A percentile compares a stretch with the other conserved stretches of the same genome.
These are phyloP conservation scores for Letharia columbiana DNA, from an alignment of 495 filamentous ascomycete genomes.

Conservation along the genomic window DNA sequence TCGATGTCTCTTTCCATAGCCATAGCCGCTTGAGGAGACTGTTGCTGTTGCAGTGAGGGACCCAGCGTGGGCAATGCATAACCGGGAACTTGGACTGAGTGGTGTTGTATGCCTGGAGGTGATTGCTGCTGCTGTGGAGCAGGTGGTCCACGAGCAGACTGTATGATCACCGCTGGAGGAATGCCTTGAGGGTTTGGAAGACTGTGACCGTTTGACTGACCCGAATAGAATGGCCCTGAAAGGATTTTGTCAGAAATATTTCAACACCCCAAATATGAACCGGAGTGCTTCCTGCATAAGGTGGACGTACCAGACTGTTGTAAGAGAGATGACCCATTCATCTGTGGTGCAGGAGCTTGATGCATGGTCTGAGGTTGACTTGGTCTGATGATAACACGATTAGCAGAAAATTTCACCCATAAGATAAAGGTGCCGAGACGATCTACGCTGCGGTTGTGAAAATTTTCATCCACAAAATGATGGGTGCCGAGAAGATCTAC, in stretches of 20 bases:
- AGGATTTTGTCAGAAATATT: neutral
- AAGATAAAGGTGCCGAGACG: neutral
- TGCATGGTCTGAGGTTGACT: conserved; percentile 28
- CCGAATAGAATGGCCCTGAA: conserved; percentile 27
- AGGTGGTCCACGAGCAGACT: conserved; percentile 29
- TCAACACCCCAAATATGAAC: neutral
- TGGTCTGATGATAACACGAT: conserved; percentile 22
- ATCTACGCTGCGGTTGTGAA: neutral
- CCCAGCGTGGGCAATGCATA: conserved; percentile 47
- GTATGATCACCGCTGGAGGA: conserved; percentile 34
- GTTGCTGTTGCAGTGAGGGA: conserved; percentile 42
- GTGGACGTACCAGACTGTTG: conserved; percentile 38
- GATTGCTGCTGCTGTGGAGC: conserved; percentile 46
- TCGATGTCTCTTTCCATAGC: conserved; percentile 45
- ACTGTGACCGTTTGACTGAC: conserved; percentile 42
- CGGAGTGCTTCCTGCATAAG: conserved; percentile 24
- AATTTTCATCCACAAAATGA: neutral
- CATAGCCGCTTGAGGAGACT: conserved; percentile 39
- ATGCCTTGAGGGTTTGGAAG: conserved; percentile 45
- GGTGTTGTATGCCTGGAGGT: conserved; percentile 40
- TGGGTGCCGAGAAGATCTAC: neutral
- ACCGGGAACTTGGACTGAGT: conserved; percentile 36
- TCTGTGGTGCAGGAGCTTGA: conserved; percentile 41
- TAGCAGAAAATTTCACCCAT: neutral
- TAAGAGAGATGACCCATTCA: conserved; percentile 42